Conservation (phyloP, 1,284 basidiomycete genomes). For the Marasmius tenuissimus region DNA sequence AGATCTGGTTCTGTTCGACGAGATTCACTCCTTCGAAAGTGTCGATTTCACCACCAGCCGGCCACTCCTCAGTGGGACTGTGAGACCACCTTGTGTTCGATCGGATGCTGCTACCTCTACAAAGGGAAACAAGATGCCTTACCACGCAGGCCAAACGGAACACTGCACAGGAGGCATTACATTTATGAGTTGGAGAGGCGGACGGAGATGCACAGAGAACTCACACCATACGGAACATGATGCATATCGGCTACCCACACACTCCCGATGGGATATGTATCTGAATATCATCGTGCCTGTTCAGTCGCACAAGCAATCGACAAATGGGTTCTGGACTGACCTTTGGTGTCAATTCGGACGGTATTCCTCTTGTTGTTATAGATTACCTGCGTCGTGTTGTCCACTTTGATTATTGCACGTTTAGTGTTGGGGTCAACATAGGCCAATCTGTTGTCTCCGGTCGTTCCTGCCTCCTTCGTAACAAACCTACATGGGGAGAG, state of each 20-base stretch:
- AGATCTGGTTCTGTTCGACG: slow-evolving; percentile 61
- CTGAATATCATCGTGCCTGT: slow-evolving; percentile 40
- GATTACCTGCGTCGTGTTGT: slow-evolving; percentile 58
- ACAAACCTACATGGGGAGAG: slow-evolving; percentile 45
- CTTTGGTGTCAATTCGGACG: slow-evolving; percentile 50
- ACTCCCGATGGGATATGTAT: slow-evolving; percentile 55
- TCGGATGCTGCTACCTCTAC: background rate
- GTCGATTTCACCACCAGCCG: slow-evolving; percentile 70
- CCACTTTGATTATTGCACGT: slow-evolving; percentile 71
- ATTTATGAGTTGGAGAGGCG: background rate
- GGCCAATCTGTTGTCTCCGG: slow-evolving; percentile 39
- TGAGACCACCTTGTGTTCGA: slow-evolving; percentile 48
- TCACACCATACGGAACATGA: slow-evolving; percentile 69
- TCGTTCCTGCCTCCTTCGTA: slow-evolving; percentile 47
- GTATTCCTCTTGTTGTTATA: slow-evolving; percentile 70
- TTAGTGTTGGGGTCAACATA: slow-evolving; percentile 58
- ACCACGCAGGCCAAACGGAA: slow-evolving; percentile 76
- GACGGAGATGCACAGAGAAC: slow-evolving; percentile 16
- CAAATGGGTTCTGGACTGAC: background rate
- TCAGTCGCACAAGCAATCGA: background rate
- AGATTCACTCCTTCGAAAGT: slow-evolving; percentile 77
- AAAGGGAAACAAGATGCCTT: background rate
- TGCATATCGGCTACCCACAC: slow-evolving; percentile 67
- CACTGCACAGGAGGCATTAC: slow-evolving; percentile 39
- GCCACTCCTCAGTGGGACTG: slow-evolving; percentile 50